These are phyloP conservation scores for Casuarina equisetifolia DNA, from an alignment of 306 rosid genomes.

Conservation along the genomic window DNA sequence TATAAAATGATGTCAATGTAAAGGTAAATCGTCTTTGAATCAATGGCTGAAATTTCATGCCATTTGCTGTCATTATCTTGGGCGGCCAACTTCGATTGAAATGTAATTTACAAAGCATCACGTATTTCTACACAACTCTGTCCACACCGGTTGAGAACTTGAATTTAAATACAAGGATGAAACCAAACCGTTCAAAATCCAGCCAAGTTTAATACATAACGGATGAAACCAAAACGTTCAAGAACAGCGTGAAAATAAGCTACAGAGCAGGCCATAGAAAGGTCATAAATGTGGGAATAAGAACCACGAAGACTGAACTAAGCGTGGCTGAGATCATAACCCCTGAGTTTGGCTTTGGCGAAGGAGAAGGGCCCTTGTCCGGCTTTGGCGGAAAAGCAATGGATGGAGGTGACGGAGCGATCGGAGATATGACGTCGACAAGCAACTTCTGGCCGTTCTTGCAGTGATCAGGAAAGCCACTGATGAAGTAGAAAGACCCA, in stretches of 20 bases:
- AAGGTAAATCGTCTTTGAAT: too few relatives aligned
- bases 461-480: constrained; percentile 66
- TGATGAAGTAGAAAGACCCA: constrained; percentile 74
- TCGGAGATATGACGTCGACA: constrained; percentile 62
- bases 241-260: constrained; percentile 8
- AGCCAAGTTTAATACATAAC: background rate
- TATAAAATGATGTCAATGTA: too few relatives aligned
- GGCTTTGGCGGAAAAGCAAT: constrained; percentile 40
- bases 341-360: constrained; percentile 30
- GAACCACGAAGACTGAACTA: constrained; percentile 23
- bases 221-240: background rate
- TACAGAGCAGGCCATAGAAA: constrained; percentile 23
- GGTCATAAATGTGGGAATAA: constrained; percentile 24
- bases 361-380: constrained; percentile 41
- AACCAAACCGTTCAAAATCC: background rate
- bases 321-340: constrained; percentile 19
- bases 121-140: too few relatives aligned
- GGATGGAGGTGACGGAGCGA: constrained; percentile 39
- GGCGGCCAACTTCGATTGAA: too few relatives aligned
- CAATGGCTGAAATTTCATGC: too few relatives aligned
- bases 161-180: background rate
- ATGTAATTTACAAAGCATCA: too few relatives aligned
- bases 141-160: too few relatives aligned
- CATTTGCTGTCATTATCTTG: too few relatives aligned
- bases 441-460: constrained; percentile 59